Base-by-base conservation (phyloP, 2,329 filamentous ascomycete species). In the Magnaporthiopsis poae region DNA sequence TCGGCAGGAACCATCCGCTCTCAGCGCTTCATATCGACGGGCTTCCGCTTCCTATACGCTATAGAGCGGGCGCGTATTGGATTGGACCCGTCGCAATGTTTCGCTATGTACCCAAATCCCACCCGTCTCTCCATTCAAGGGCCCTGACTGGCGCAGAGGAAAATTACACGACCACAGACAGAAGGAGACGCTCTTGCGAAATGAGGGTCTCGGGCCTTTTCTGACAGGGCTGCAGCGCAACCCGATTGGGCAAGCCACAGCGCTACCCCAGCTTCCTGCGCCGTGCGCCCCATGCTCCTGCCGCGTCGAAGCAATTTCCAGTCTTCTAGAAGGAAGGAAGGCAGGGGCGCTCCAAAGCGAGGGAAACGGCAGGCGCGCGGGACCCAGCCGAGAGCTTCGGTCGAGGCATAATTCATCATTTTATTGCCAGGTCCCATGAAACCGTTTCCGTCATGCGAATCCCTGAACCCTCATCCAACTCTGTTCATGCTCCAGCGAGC, bases 391-490 rank as follows among this genome's bases (percentile, higher is more conserved):
- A 71, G 70, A 68, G 68, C 71, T 68, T 69, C 69, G 68, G 71
- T 67, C 68, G 71, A 71, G 76, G 80, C 80, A 81, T 82, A 80
- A 80, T 65, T 73, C 74, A 72, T 72, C 71, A 73, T 80, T 80
- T 81, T 78, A 81, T 81, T 81, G 73, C 79, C 75, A 76, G 77
- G 78, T 77, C 75, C 71, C 74, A 73, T 78, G 75, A 78, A 79
- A 79, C 76, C 72, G 73, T 74, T 77, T 77, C 77, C 72, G 71
- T 82, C 76, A 81, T 81, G 80, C 80, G 74, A 71, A 74, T 76
- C 73, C 75, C 70, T 71, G 71, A 68, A 65, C 70, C 70, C 70
- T 70, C 70, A 69, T 69, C 67, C 70, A 69, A 67, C 63, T 66
- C 60, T 60, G 52, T 67, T 59, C 60, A 36, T 62, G 39, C 35